Conservation (phyloP, 208 protist species). For the Leishmania guyanensis region DNA sequence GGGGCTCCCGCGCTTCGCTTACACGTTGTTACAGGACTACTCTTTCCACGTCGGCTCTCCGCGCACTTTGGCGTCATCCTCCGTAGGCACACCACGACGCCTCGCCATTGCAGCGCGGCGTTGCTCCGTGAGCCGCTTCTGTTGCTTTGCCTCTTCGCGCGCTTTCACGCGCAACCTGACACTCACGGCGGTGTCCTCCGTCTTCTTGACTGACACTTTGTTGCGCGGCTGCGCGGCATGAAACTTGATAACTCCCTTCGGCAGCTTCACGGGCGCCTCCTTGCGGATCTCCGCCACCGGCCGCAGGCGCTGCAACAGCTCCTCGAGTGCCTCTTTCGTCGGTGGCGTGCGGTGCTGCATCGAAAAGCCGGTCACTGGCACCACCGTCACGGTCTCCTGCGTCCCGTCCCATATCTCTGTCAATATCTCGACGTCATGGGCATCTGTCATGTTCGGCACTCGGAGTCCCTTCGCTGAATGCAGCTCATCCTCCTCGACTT, state of each 20-base stretch:
- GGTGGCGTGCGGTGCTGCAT: constrained; percentile 16
- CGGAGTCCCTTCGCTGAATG: constrained; percentile 57
- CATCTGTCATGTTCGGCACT: constrained; percentile 53
- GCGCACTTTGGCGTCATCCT: not conserved
- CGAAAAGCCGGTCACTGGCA: constrained; percentile 25
- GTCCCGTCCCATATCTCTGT: constrained; percentile 78
- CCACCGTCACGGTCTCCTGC: constrained; percentile 48
- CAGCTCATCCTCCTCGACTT: constrained; percentile 58
- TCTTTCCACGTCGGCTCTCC: not conserved
- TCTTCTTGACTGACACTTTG: constrained; percentile 57
- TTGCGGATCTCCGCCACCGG: constrained; percentile 60
- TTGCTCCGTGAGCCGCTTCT: constrained; percentile 38
- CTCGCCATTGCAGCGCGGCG: constrained; percentile 30
- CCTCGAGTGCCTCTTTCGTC: constrained; percentile 24
- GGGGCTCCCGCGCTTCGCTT: not conserved
- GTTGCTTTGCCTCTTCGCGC: constrained; percentile 33
- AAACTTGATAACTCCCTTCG: constrained; percentile 47
- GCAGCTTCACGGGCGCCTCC: constrained; percentile 34
- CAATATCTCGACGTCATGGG: constrained; percentile 67
- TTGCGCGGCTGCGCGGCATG: constrained; percentile 21
- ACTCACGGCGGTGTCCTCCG: constrained; percentile 28
- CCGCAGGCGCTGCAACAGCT: constrained; percentile 38
- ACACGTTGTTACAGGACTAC: not conserved
- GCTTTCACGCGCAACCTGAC: constrained; percentile 28
- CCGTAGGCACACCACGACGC: constrained; percentile 11